These are phyloP conservation scores for Sarocladium brachiariae DNA, from an alignment of 2,329 filamentous ascomycete genomes.

Conservation along the genomic window DNA sequence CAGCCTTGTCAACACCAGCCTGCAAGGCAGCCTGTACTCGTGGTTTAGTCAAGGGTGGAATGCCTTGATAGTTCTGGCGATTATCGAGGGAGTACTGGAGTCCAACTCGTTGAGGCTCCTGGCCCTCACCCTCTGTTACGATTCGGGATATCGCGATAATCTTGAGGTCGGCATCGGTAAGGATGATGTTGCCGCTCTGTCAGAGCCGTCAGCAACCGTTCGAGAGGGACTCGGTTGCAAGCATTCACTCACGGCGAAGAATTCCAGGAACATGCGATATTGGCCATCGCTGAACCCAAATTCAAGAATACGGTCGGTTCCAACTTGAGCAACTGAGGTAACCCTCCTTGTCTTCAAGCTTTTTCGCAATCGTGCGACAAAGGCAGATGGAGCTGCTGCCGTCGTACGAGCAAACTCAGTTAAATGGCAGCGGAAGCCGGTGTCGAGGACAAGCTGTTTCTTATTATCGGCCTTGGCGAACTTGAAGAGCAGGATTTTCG, in stretches of 20 bases:
- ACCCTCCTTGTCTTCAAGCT: slow-evolving; percentile 80
- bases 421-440: slow-evolving; percentile 90
- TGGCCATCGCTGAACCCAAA: slow-evolving; percentile 87
- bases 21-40: slow-evolving; percentile 63
- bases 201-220: neutral
- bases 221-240: neutral
- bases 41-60: slow-evolving; percentile 68
- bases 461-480: slow-evolving; percentile 85
- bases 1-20: slow-evolving; percentile 54
- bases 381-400: slow-evolving; percentile 74
- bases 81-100: slow-evolving; percentile 72
- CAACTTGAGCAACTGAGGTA: slow-evolving; percentile 75
- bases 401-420: slow-evolving; percentile 86
- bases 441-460: slow-evolving; percentile 87
- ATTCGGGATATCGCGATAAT: slow-evolving; percentile 75
- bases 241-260: slow-evolving; percentile 59
- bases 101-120: slow-evolving; percentile 74
- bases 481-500: slow-evolving; percentile 91
- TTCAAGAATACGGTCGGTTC: slow-evolving; percentile 89
- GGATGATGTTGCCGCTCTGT: slow-evolving; percentile 78
- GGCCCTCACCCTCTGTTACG: slow-evolving; percentile 73
- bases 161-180: slow-evolving; percentile 78
- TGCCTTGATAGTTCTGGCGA: slow-evolving; percentile 73
- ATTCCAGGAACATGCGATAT: slow-evolving; percentile 85
- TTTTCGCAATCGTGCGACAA: slow-evolving; percentile 81